phyloP scores from a whole-genome alignment of 2,329 filamentous ascomycete genomes.

The Simplicillium aogashimaense region DNA sequence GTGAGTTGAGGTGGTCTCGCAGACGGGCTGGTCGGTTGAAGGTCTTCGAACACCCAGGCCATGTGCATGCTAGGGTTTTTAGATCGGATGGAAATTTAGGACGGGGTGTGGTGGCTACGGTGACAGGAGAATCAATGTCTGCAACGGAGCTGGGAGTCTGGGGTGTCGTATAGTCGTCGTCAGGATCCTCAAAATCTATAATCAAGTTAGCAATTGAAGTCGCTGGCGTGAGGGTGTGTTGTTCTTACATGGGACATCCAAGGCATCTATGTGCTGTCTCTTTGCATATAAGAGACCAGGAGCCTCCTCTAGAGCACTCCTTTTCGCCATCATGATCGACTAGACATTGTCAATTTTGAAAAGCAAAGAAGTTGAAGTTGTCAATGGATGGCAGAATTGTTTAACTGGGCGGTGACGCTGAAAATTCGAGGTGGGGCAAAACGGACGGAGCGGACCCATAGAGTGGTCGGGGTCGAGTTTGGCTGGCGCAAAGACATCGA shows the following conservation, averaged over 20 bases:
- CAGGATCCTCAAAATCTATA: constrained; percentile 19
- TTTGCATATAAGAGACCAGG: constrained; percentile 16
- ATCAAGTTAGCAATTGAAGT: constrained; percentile 7
- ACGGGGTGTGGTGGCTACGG: constrained; percentile 29
- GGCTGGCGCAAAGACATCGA: not conserved
- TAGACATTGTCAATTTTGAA: not conserved
- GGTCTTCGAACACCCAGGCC: constrained; percentile 64
- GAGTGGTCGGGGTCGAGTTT: not conserved
- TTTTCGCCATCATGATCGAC: constrained; percentile 21
- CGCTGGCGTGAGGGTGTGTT: not conserved
- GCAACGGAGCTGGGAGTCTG: constrained; percentile 21
- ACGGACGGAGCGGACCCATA: not conserved
- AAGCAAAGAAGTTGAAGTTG: constrained; percentile 6
- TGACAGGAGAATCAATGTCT: constrained; percentile 21
- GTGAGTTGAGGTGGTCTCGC: constrained; percentile 70
- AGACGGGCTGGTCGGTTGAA: constrained; percentile 83
- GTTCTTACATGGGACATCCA: constrained; percentile 14
- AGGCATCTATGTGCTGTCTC: constrained; percentile 10
- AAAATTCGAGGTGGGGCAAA: constrained; percentile 17
- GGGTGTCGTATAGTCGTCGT: constrained; percentile 21
- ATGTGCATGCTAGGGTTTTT: constrained; percentile 70
- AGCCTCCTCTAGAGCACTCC: constrained; percentile 15
- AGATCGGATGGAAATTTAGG: constrained; percentile 56
- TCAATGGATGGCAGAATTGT: constrained; percentile 20
- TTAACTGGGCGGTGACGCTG: constrained; percentile 21